These are phyloP conservation scores for Maudiozyma serrabonitensis DNA, from an alignment of 805 yeast species.

Conservation along the genomic window DNA sequence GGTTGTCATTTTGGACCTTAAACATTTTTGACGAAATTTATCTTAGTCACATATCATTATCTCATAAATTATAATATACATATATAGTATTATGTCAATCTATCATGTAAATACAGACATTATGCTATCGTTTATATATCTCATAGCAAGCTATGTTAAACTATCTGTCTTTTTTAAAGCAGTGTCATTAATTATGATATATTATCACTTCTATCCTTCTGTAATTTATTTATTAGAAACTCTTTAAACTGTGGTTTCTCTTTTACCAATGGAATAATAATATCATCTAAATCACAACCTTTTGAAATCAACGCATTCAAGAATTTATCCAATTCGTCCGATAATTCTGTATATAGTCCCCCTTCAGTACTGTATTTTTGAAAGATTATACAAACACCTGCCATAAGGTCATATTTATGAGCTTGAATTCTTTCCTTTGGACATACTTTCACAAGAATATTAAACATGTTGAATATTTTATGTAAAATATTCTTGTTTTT, in stretches of 20 bases:
- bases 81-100: too few species aligned
- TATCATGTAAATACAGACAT: too few species aligned
- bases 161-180: too few species aligned
- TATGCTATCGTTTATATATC: too few species aligned
- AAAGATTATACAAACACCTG: slow-evolving; percentile 12
- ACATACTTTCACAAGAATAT: slow-evolving; percentile 4
- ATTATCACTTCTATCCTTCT: too few species aligned
- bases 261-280: not conserved
- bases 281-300: not conserved
- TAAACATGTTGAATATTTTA: slow-evolving; percentile 3
- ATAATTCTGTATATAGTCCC: slow-evolving; percentile 4
- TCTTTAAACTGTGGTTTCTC: not conserved
- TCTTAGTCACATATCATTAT: too few species aligned
- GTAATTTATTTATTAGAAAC: not conserved
- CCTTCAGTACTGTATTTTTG: slow-evolving; percentile 24
- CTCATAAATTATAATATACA: too few species aligned
- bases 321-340: not conserved
- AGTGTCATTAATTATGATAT: too few species aligned
- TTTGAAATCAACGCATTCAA: not conserved
- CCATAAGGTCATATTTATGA: slow-evolving; percentile 21
- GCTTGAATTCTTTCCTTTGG: slow-evolving; percentile 16
- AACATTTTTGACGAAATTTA: too few species aligned
- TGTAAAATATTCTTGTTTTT: slow-evolving; percentile 8
- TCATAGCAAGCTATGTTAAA: too few species aligned
- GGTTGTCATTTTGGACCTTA: too few species aligned